A percentile compares a stretch with the other conserved stretches of the same genome.
phyloP scores from a whole-genome alignment of 1,284 basidiomycete species.

The Pulchroboletus neoregius region DNA sequence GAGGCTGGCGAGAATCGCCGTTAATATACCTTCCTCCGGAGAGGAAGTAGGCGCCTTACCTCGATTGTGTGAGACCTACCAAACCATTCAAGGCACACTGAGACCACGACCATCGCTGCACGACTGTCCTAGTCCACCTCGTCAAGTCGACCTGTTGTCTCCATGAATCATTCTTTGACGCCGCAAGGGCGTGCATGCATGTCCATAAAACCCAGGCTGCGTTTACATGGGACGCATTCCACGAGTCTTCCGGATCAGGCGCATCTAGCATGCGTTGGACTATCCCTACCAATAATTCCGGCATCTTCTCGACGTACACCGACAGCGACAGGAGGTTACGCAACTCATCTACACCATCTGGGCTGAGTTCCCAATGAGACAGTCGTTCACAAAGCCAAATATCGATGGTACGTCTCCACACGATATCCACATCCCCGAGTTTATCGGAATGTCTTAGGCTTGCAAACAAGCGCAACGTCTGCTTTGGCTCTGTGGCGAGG shows the following conservation, averaged over 20 bases:
- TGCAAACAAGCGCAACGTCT: slow-evolving; percentile 49
- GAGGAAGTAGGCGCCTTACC: slow-evolving; percentile 34
- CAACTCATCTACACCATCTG: slow-evolving; percentile 37
- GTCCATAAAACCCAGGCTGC: slow-evolving; percentile 51
- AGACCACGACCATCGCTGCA: slow-evolving; percentile 57
- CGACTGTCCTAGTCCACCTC: slow-evolving; percentile 44
- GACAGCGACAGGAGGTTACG: slow-evolving; percentile 51
- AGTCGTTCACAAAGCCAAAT: slow-evolving; percentile 38
- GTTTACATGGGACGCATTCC: slow-evolving; percentile 38
- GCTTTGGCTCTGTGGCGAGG: slow-evolving; percentile 39
- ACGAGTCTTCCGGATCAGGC: slow-evolving; percentile 34
- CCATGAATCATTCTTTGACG: slow-evolving; percentile 39
- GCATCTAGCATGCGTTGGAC: slow-evolving; percentile 43
- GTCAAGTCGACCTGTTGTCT: slow-evolving; percentile 41
- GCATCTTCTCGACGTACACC: slow-evolving; percentile 44
- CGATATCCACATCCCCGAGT: slow-evolving; percentile 51
- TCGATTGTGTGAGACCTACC: slow-evolving; percentile 46
- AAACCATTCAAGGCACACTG: slow-evolving; percentile 54
- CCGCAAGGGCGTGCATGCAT: slow-evolving; percentile 45
- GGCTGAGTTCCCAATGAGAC: slow-evolving; percentile 33
- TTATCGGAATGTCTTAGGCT: slow-evolving; percentile 44
- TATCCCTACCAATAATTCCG: slow-evolving; percentile 46
- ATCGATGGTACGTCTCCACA: slow-evolving; percentile 53
- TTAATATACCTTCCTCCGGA: background rate
- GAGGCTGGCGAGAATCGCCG: slow-evolving; percentile 10